phyloP scores from a whole-genome alignment of 768 basidiomycete species.

The Collybia sp. region DNA sequence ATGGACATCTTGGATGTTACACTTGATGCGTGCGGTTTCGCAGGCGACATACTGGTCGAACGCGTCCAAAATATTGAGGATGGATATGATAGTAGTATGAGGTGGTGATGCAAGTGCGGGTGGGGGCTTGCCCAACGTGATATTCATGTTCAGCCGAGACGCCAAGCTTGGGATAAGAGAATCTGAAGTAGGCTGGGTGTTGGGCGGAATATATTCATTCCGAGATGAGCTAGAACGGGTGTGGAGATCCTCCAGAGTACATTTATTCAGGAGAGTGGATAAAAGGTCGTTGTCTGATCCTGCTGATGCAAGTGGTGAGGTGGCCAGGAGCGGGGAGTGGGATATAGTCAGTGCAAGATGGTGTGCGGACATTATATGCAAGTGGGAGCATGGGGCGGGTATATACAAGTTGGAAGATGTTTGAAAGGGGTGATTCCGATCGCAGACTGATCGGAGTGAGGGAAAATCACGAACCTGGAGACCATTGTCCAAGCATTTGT shows the following conservation, averaged over 20 bases:
- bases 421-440: constrained; percentile 6
- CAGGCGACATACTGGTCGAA: constrained; percentile 26
- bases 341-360: constrained; percentile 20
- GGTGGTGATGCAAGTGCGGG: background rate
- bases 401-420: constrained; percentile 1
- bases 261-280: background rate
- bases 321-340: constrained; percentile 22
- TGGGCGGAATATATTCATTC: no score
- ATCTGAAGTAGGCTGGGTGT: no score
- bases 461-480: no score
- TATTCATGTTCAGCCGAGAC: no score
- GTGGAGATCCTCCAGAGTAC: no score
- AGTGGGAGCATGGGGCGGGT: constrained; percentile 2
- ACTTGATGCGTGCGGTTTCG: constrained; percentile 16
- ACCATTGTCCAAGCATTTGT: no score
- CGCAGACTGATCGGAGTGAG: background rate
- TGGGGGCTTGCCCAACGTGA: constrained; percentile 4
- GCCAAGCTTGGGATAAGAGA: no score
- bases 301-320: background rate
- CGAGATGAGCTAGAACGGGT: no score
- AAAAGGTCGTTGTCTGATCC: background rate
- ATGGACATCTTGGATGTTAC: constrained; percentile 16
- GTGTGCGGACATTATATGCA: constrained; percentile 9
- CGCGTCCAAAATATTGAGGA: constrained; percentile 22
- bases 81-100: constrained; percentile 12